Percentiles rank a stretch among this genome's conserved stretches.
phyloP scores from a whole-genome alignment of 2,329 filamentous ascomycete species.

The Diplodia seriata region DNA sequence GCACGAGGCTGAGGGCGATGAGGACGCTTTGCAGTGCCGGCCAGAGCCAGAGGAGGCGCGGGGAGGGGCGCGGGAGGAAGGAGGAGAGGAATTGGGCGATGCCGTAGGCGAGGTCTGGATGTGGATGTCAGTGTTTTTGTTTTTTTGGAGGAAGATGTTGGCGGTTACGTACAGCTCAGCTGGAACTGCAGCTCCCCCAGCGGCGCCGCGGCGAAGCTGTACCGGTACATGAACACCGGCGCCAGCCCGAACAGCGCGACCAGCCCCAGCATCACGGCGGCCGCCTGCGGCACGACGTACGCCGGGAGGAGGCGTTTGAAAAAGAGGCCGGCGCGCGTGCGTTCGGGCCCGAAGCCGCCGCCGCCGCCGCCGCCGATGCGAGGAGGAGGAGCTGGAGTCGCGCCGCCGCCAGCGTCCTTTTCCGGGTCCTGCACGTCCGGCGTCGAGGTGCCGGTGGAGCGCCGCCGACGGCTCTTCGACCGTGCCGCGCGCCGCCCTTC shows the following conservation, averaged over 20 bases:
- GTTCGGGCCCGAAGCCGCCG: conserved; percentile 10
- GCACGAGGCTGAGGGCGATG: background rate
- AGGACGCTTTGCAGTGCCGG: background rate
- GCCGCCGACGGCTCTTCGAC: background rate
- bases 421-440: background rate
- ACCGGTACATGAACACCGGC: conserved; percentile 10
- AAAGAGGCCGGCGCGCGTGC: conserved; percentile 3
- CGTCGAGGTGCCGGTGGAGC: background rate
- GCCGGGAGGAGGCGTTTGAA: conserved; percentile 9
- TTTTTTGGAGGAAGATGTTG: too few species aligned
- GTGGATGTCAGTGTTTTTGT: background rate
- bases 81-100: background rate
- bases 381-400: too few species aligned
- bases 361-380: too few species aligned
- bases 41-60: background rate
- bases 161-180: conserved; percentile 6
- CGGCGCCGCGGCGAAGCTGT: background rate
- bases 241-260: conserved; percentile 4
- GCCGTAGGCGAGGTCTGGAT: conserved; percentile 1
- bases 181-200: conserved; percentile 2
- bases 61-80: background rate
- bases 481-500: background rate
- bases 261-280: background rate
- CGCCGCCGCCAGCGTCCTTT: background rate
- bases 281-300: conserved; percentile 1